These are phyloP conservation scores for Penicillium italicum DNA, from an alignment of 2,329 filamentous ascomycete species.

Conservation along the genomic window DNA sequence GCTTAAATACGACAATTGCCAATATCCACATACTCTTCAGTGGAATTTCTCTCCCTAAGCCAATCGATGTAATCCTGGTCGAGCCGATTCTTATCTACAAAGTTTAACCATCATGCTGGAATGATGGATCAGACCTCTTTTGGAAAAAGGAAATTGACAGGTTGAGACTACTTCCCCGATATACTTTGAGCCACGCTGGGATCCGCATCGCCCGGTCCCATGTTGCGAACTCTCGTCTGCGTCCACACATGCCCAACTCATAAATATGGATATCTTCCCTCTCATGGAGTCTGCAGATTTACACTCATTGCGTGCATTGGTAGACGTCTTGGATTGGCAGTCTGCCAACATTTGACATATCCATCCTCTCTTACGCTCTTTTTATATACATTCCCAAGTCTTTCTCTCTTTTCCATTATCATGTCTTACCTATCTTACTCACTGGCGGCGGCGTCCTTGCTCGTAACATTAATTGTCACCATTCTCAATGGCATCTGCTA, in stretches of 20 bases:
- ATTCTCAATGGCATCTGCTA: constrained; percentile 31
- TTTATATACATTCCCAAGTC: background rate
- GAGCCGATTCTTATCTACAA: constrained; percentile 1
- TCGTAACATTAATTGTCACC: constrained; percentile 25
- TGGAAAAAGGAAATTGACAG: constrained; percentile 9
- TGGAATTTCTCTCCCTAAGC: background rate
- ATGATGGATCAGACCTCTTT: constrained; percentile 20
- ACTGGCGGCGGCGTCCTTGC: constrained; percentile 25
- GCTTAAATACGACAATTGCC: background rate
- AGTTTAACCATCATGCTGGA: constrained; percentile 18
- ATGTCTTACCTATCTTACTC: constrained; percentile 21
- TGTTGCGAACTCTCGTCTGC: constrained; percentile 2
- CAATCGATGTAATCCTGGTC: background rate
- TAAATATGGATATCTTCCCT: constrained; percentile 17
- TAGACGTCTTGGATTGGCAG: constrained; percentile 7
- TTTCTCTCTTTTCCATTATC: constrained; percentile 8
- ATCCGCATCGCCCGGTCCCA: constrained; percentile 16
- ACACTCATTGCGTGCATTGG: constrained; percentile 9
- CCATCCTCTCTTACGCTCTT: background rate
- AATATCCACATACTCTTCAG: background rate
- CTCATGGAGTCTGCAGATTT: background rate
- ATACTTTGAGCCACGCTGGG: constrained; percentile 17
- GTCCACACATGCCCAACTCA: constrained; percentile 9
- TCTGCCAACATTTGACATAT: constrained; percentile 6
- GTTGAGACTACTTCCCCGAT: constrained; percentile 15